Percentiles rank a stretch among this genome's conserved stretches.
Evolutionary conservation across 2,329 filamentous ascomycete genomes (phyloP).

Genomic region (Phyllosticta capitalensis): DNA sequence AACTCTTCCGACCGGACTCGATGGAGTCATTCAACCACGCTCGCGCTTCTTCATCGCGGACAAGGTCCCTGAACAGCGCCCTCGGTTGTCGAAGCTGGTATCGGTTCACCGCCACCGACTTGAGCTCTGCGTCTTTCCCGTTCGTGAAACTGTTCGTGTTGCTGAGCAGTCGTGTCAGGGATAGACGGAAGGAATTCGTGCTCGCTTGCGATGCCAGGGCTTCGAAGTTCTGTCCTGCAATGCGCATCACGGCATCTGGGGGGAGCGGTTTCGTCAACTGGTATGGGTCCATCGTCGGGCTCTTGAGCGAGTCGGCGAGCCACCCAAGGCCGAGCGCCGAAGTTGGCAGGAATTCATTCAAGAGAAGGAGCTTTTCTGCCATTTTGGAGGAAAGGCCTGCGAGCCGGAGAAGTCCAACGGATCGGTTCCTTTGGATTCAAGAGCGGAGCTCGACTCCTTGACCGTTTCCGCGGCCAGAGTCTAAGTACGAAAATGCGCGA

Average conservation of each 20-base stretch:
- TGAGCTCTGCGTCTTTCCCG: neutral
- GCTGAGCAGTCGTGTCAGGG: neutral
- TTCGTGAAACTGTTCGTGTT: neutral
- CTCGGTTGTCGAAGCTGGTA: neutral
- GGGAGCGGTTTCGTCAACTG: no score
- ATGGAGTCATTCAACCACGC: slow-evolving; percentile 9
- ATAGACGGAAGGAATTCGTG: neutral
- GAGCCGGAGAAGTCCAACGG: no score
- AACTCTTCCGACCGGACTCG: neutral
- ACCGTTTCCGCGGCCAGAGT: no score
- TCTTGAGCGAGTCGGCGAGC: no score
- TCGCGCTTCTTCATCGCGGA: slow-evolving; percentile 7
- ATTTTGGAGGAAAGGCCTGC: no score
- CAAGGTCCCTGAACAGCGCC: neutral
- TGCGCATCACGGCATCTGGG: neutral
- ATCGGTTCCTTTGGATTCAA: no score
- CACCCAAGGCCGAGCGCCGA: no score
- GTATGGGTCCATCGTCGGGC: no score
- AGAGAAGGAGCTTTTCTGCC: no score
- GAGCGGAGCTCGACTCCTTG: no score
- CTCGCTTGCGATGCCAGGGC: neutral
- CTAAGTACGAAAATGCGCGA: no score
- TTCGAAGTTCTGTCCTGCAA: neutral
- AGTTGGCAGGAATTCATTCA: no score
- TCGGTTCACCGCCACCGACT: neutral